These are phyloP conservation scores for Calonectria pauciramosa DNA, from an alignment of 2,329 filamentous ascomycete species.

Conservation along the genomic window DNA sequence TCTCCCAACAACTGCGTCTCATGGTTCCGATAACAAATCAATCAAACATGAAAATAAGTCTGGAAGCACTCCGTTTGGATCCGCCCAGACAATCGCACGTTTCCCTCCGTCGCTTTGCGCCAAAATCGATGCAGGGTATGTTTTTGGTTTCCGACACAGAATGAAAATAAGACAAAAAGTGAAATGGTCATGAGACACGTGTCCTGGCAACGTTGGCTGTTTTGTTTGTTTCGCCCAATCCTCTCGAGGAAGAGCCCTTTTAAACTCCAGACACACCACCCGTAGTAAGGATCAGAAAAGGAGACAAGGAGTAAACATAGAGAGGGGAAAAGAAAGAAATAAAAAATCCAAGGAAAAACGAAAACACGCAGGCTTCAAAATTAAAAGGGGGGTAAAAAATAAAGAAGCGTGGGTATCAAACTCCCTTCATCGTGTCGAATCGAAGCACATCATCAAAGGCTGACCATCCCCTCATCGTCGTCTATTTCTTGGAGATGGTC, in stretches of 20 bases:
- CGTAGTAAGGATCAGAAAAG: conserved; percentile 28
- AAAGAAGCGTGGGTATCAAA: conserved; percentile 35
- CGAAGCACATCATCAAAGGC: conserved; percentile 42
- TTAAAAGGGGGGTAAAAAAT: conserved; percentile 26
- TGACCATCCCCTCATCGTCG: conserved; percentile 51
- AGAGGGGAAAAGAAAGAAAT: background rate
- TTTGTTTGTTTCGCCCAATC: conserved; percentile 23
- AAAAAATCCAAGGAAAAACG: conserved; percentile 32
- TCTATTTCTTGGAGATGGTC: conserved; percentile 44
- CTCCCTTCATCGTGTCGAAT: conserved; percentile 14
- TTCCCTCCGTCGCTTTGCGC: conserved; percentile 39
- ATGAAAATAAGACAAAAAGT: conserved; percentile 29
- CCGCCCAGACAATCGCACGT: conserved; percentile 24
- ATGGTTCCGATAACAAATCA: conserved; percentile 2
- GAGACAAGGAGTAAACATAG: conserved; percentile 16
- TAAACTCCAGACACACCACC: conserved; percentile 36
- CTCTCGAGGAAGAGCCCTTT: conserved; percentile 22
- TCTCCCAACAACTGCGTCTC: background rate
- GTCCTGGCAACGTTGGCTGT: conserved; percentile 33
- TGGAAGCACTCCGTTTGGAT: conserved; percentile 36
- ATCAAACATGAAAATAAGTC: background rate
- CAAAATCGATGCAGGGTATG: conserved; percentile 48
- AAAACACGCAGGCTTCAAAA: conserved; percentile 32
- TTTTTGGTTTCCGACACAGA: conserved; percentile 28
- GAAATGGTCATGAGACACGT: conserved; percentile 36